Evolutionary conservation across 441 rosid species (phyloP).

Genomic region (Biscutella laevigata): DNA sequence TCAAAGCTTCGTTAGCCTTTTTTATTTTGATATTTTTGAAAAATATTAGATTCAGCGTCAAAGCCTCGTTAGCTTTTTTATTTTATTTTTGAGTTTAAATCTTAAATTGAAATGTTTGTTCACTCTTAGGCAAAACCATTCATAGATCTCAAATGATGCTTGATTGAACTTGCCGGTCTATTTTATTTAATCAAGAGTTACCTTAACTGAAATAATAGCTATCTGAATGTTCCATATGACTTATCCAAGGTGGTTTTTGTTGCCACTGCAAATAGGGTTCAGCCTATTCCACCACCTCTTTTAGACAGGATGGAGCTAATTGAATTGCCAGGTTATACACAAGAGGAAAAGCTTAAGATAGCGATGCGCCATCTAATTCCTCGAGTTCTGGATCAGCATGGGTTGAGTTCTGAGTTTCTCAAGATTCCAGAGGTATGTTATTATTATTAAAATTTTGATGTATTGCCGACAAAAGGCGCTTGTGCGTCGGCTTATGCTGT

Average conservation of each 20-base stretch:
- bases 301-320: constrained; percentile 97
- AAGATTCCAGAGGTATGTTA: constrained; percentile 81
- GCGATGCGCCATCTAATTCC: constrained; percentile 91
- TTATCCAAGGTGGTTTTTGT: constrained; percentile 91
- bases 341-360: constrained; percentile 89
- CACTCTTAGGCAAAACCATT: constrained; percentile 9
- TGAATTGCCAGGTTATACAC: constrained; percentile 96
- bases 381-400: constrained; percentile 92
- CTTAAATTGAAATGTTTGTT: neutral
- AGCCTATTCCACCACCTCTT: constrained; percentile 93
- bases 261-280: constrained; percentile 89
- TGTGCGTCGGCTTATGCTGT: constrained; percentile 2
- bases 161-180: neutral
- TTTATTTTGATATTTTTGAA: no score
- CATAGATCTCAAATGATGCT: neutral
- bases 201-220: constrained; percentile 64
- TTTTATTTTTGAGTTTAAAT: no score
- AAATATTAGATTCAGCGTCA: no score
- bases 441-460: neutral
- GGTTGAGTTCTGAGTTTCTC: constrained; percentile 82
- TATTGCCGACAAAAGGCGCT: neutral
- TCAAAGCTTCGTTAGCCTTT: neutral
- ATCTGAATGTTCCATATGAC: constrained; percentile 95
- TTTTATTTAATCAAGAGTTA: neutral
- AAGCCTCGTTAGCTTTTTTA: no score